Base-by-base conservation (phyloP, 106 monocot species). In the Dendrobium nobile region DNA sequence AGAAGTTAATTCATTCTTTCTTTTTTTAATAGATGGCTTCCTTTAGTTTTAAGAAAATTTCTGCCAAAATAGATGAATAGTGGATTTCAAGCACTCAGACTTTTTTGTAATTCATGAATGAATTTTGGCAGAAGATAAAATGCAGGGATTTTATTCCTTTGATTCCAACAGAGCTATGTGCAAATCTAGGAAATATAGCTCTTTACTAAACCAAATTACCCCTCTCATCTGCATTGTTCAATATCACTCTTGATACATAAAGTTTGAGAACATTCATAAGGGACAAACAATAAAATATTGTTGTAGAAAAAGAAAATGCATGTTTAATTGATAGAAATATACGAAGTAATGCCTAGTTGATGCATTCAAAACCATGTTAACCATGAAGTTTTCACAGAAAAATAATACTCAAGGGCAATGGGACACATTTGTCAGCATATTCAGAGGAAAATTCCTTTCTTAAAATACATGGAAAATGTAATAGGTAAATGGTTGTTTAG, bases 401-500 rank as follows among this genome's bases (percentile, higher is more conserved):
- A 65, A 26, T 24, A 65, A 4, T 65, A 24, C 1, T 7, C 22
- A 65, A 65, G 26, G 15, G 24, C 64, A 26, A 26, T 22, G 64
- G 18, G 18, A 58, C n/a, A 19, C 15, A 19, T 19, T 58, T 24
- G 6, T 65, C 26, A 65, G 64, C 15, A 22, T 9, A 65, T n/a
- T 26, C 64, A 11, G 24, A 65, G 26, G 26, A 65, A 58, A 26
- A 65, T 65, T 9, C 10, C 10, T 51, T 51, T 13, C 22, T 22
- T 72, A 2, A 75, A 75, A 75, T 75, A 8, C 7, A 28, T 7
- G 20, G 16, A 51, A 75, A 75, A 45, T 75, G 20, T 44, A n/a
- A 75, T 17, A 45, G 24, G 75, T 26, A 45, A 75, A 45, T 47
- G 75, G 75, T 75, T 11, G 19, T 47, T 75, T 45, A 75, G 47